These are phyloP conservation scores for Paramecium bursaria DNA, from an alignment of 73 alveolate species.

Conservation along the genomic window DNA sequence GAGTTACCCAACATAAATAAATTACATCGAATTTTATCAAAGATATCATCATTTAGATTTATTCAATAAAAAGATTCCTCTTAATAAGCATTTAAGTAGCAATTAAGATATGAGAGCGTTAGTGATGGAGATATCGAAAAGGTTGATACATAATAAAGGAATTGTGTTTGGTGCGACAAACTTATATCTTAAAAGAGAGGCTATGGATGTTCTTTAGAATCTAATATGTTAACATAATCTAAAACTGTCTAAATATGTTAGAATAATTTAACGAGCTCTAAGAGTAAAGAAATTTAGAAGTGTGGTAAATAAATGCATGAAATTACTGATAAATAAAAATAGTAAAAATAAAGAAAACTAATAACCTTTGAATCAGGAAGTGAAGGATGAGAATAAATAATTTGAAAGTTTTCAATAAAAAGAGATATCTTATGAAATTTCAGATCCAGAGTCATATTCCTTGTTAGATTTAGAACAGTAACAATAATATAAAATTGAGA, in stretches of 20 bases:
- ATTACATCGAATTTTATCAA: neutral
- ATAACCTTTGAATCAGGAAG: neutral
- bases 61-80: slow-evolving; percentile 24
- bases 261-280: slow-evolving; percentile 7
- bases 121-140: slow-evolving; percentile 13
- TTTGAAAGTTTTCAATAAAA: neutral
- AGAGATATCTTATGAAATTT: neutral
- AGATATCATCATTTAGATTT: slow-evolving; percentile 27
- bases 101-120: slow-evolving; percentile 27
- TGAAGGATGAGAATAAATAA: slow-evolving; percentile 4
- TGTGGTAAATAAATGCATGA: slow-evolving; percentile 4
- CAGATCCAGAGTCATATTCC: slow-evolving; percentile 2
- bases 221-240: slow-evolving; percentile 1
- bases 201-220: neutral
- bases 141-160: neutral
- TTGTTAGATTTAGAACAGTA: neutral
- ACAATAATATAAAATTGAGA: neutral
- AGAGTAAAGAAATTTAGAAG: neutral
- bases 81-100: slow-evolving; percentile 4
- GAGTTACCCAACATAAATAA: slow-evolving; percentile 1
- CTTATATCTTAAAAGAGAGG: neutral
- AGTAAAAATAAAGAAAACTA: neutral
- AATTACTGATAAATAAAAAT: neutral
- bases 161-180: neutral
- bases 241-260: neutral